Base-by-base conservation (phyloP, 257 asterid species). In the Fraxinus anomala region DNA sequence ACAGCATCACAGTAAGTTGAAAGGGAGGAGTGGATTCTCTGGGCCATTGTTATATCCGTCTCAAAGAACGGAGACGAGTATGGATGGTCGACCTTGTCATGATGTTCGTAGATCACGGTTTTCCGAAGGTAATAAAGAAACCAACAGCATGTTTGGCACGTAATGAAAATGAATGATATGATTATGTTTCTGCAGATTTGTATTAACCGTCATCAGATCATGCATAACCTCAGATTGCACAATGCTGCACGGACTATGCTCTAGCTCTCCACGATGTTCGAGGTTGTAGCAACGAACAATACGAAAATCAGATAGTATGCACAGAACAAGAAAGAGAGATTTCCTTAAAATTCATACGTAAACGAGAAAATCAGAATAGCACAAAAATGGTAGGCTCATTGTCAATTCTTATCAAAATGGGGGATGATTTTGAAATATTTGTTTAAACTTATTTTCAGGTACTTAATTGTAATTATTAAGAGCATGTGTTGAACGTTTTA, bases 71-170 rank as follows among this genome's bases (percentile, higher is more conserved):
- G 84, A 83, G 17, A 24, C 79, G 14, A 79, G 75, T 24, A 85
- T 85, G 71, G 80, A 84, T 42, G 79, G 82, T 66, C 87, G 81
- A 54, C 76, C 73, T 73, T 92, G 75, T 37, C 86, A 73, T 12
- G 65, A 68, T 75, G 83, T 39, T 79, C 89, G 84, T 42, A 89
- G 93, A 85, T 91, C 97, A 17, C 92, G 96, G 6, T 92, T 94
- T 76, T 75, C 84, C 56, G 79, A 82, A 88, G 97, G 98, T 94
- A 76, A 79, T 28, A 13, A 7, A 66, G 14, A 63, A 39, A 34
- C 36, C 24, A 39, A 23, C 19, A 24, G 10, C 10, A 47, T 8
- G 40, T 13, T 37, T 70, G 49, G 14, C 16, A 10, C 1, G 4
- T 2, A 42, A 12, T 42, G 36, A 56, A 63, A 23, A 16, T 5